Evolutionary conservation across 257 asterid genomes (phyloP).

Genomic region (Solanum chiquidenum): DNA sequence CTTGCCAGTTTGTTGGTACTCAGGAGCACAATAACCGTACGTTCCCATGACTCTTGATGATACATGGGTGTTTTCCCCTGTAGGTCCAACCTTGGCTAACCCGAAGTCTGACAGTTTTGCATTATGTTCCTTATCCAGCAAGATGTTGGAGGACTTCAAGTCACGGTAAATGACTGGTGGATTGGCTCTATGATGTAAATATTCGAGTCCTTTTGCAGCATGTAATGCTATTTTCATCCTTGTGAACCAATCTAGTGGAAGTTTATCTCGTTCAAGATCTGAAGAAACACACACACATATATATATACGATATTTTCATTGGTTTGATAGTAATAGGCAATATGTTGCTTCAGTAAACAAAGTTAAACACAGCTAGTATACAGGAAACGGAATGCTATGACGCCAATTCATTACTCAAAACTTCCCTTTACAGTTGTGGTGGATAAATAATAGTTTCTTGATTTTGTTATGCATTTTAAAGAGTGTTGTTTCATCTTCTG

Average conservation of each 20-base stretch:
- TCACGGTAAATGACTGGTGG: conserved; percentile 93
- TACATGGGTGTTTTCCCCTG: conserved; percentile 70
- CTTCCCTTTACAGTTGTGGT: background rate
- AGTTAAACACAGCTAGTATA: background rate
- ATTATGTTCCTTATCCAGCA: conserved; percentile 52
- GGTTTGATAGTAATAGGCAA: background rate
- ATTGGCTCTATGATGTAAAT: conserved; percentile 69
- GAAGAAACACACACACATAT: background rate
- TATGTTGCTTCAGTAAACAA: background rate
- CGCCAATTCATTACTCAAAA: background rate
- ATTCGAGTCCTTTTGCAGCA: conserved; percentile 83
- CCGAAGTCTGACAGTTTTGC: conserved; percentile 92
- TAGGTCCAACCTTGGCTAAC: conserved; percentile 86
- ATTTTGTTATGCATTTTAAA: background rate
- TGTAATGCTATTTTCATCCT: conserved; percentile 83
- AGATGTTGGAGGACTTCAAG: conserved; percentile 74
- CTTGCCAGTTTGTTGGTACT: conserved; percentile 80
- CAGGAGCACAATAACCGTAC: conserved; percentile 88
- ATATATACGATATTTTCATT: background rate
- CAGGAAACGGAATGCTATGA: background rate
- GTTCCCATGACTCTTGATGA: conserved; percentile 95
- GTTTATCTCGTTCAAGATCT: conserved; percentile 38
- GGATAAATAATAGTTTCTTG: background rate
- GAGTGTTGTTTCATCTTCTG: background rate
- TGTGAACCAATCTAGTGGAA: conserved; percentile 54